Percentiles rank a stretch among this genome's conserved stretches.
Conservation (phyloP, 139 green algal genomes). For the Choricystis sp. region DNA sequence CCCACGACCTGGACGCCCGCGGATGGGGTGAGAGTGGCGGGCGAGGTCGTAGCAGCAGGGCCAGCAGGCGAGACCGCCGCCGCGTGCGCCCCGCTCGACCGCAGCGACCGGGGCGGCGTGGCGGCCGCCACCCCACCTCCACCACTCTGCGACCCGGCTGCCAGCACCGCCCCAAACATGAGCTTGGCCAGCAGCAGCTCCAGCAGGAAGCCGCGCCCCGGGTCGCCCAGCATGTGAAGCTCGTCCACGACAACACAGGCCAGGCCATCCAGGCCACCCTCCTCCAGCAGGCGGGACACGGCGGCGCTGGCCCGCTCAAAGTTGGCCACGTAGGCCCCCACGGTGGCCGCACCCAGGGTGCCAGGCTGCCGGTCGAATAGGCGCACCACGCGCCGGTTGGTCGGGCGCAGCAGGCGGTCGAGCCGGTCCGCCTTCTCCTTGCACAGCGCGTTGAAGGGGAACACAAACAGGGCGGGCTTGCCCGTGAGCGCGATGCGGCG, state of each 20-base stretch:
- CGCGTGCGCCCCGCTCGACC: no score
- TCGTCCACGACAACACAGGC: slow-evolving; percentile 12
- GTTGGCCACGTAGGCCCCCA: slow-evolving; percentile 11
- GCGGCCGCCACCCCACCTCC: not conserved
- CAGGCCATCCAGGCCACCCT: not conserved
- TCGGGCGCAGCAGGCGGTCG: not conserved
- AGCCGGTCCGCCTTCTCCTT: slow-evolving; percentile 4
- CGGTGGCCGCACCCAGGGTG: not conserved
- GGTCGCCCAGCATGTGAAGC: slow-evolving; percentile 31
- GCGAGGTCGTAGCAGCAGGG: not conserved
- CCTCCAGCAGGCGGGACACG: slow-evolving; percentile 16
- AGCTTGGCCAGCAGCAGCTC: slow-evolving; percentile 97
- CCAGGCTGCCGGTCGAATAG: slow-evolving; percentile 13
- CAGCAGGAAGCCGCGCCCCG: slow-evolving; percentile 73
- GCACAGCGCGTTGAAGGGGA: slow-evolving; percentile 10
- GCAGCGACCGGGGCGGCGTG: no score
- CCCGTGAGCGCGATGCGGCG: slow-evolving; percentile 9
- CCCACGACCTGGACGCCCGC: slow-evolving; percentile 71
- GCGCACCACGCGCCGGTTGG: slow-evolving; percentile 6
- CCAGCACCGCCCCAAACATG: slow-evolving; percentile 25
- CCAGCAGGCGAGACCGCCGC: no score
- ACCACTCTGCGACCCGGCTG: not conserved
- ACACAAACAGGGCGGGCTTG: slow-evolving; percentile 12
- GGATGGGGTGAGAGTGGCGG: not conserved
- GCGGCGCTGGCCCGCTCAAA: slow-evolving; percentile 10